Evolutionary conservation across 2,329 filamentous ascomycete species (phyloP).

Genomic region (Aspergillus flavus): DNA sequence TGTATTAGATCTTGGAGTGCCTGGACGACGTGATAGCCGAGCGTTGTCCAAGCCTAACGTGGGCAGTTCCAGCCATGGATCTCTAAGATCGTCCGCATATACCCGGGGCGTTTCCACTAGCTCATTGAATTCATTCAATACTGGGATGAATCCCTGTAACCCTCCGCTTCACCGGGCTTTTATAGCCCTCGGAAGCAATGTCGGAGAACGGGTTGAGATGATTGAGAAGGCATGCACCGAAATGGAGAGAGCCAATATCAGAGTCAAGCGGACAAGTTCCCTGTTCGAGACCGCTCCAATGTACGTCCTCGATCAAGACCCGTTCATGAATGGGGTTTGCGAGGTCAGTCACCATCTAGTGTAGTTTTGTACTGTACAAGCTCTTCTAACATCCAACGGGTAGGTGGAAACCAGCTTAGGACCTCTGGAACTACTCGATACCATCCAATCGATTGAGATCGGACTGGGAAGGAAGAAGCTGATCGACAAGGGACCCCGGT

Average conservation of each 20-base stretch:
- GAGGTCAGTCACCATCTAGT: conserved; percentile 66
- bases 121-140: conserved; percentile 12
- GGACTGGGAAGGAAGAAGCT: conserved; percentile 77
- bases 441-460: conserved; percentile 81
- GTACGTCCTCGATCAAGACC: conserved; percentile 88
- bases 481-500: conserved; percentile 90
- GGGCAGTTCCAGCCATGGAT: conserved; percentile 11
- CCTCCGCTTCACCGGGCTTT: conserved; percentile 59
- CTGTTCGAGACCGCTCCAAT: conserved; percentile 96
- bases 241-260: conserved; percentile 74
- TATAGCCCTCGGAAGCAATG: conserved; percentile 88
- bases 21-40: conserved; percentile 1
- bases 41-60: background rate
- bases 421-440: conserved; percentile 75
- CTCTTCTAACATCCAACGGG: conserved; percentile 8
- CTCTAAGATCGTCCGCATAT: background rate
- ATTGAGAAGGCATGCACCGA: conserved; percentile 81
- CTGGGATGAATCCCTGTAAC: conserved; percentile 22
- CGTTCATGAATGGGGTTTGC: conserved; percentile 89
- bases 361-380: conserved; percentile 6
- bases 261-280: conserved; percentile 76
- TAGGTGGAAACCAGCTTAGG: conserved; percentile 79
- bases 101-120: conserved; percentile 17
- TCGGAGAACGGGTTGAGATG: conserved; percentile 80
- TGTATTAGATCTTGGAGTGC: background rate